Percentiles rank a stretch among this genome's conserved stretches.
Conservation (phyloP, 768 basidiomycete genomes). For the Ramaria rubella region DNA sequence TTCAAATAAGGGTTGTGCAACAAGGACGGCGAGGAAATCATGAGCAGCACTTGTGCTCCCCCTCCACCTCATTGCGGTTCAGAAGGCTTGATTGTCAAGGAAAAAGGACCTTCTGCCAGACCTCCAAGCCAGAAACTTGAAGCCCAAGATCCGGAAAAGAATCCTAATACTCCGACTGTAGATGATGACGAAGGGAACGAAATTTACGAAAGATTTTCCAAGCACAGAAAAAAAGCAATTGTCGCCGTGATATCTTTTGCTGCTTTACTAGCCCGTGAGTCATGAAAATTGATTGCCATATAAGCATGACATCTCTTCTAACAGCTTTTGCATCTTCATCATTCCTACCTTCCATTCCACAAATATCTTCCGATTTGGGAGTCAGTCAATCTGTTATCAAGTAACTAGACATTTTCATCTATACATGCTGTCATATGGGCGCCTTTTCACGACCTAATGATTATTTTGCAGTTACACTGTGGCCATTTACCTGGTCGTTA, state of each 20-base stretch:
- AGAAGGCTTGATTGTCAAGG: too few species aligned
- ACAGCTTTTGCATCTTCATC: constrained; percentile 6
- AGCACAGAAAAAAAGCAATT: neutral
- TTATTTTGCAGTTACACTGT: neutral
- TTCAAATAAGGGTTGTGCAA: too few species aligned
- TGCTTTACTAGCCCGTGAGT: constrained; percentile 1
- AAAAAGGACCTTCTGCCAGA: too few species aligned
- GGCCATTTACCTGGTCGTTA: neutral
- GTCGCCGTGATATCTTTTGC: neutral
- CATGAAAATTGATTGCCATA: too few species aligned
- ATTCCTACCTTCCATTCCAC: neutral
- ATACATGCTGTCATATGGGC: too few species aligned
- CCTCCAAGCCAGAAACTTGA: too few species aligned
- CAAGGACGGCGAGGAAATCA: too few species aligned
- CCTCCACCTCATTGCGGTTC: too few species aligned
- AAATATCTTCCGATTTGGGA: neutral
- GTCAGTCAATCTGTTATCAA: constrained; percentile 4
- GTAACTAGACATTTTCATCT: neutral
- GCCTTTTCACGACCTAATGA: neutral
- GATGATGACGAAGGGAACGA: neutral
- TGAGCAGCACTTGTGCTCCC: too few species aligned
- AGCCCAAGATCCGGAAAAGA: neutral
- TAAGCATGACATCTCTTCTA: too few species aligned
- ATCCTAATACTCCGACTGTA: neutral
- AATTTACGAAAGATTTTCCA: neutral